Evolutionary conservation across 106 monocot species (phyloP), one percentile per base, ranked within the genome.

Genomic region (Vanilla planifolia): DNA sequence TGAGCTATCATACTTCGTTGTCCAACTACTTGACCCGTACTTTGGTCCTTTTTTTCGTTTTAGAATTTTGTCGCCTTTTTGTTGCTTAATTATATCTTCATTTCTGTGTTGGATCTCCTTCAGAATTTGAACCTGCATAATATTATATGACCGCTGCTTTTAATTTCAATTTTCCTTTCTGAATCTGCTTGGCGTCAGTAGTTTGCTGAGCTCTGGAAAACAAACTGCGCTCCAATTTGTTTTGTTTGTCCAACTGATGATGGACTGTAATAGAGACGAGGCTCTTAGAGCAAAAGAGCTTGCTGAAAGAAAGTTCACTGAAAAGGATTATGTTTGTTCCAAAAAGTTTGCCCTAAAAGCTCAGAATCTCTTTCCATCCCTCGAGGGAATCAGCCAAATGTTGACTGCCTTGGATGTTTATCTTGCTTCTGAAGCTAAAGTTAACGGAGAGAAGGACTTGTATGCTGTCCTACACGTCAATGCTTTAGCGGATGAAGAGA

Each of bases 251-350:
- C 7, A 40, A 3, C 14, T 40, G 41, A 43, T 13, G 14, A 89
- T 85, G 85, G 78, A 85, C 27, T 85, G 78, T 65, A 85, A 81
- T 58, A 69, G 46, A 43, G 85, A 85, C 35, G 85, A 89, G 48
- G 84, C 89, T 43, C 62, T 73, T 8, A 81, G 81, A 58, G 89
- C 85, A 8, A 89, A 61, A 23, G 80, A 78, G 57, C 69, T 85
- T 6, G 81, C 89, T 1, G 85, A 85, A 58, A 70, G 25, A 43
- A 85, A 79, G 60, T 81, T 85, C 43, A 50, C 15, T 11, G 30
- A 44, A 0, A 85, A 67, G 51, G 81, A 89, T 33, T 26, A 85
- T 19, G 32, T 10, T 0, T 80, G 78, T 23, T 80, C 89, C 28
- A 89, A 73, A 57, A 80, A 81, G 34, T 84, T 81, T 52, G 78